Evolutionary conservation across 2,329 filamentous ascomycete genomes (phyloP), one percentile per base, ranked within the genome.

Genomic region (Fusarium scirpi): DNA sequence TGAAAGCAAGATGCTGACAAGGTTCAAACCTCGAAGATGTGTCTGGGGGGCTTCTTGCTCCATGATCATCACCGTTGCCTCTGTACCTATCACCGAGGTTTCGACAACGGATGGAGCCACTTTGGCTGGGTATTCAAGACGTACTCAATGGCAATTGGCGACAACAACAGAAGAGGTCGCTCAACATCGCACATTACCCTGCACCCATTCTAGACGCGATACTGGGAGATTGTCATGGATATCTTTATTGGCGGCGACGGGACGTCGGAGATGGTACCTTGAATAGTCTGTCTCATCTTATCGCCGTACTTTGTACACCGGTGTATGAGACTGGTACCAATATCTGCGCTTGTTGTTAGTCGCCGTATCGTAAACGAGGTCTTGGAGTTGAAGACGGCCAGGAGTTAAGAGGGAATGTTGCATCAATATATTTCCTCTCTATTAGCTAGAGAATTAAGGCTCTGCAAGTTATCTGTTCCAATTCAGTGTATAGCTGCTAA

Each of bases 291-390:
- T n/a, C 32, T 38, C 16, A 4, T 18, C 9, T 3, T 4, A 38
- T 38, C 5, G 11, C 9, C 32, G 5, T n/a, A 6, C 5, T 10
- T 10, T 8, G 16, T 18, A 38, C 5, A n/a, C 18, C 12, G 18
- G 5, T 38, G 1, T 11, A 7, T n/a, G 34, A 12, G 18, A 12
- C 9, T 11, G 16, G 6, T n/a, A n/a, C 18, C 16, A 7, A 0
- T n/a, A 11, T 6, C 6, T 11, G 10, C 3, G 5, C 7, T n/a
- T 9, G 9, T 38, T n/a, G 5, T 6, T 7, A 9, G 34, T 38
- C 18, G 18, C 34, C 18, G 18, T 11, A 11, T 34, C 18, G 3
- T n/a, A 7, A n/a, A 2, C 6, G 10, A 11, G 18, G 18, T n/a
- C 18, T n/a, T 38, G 34, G 9, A 11, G 5, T 38, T 2, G 18